Base-by-base conservation (phyloP, 306 rosid species). In the Parietaria judaica region DNA sequence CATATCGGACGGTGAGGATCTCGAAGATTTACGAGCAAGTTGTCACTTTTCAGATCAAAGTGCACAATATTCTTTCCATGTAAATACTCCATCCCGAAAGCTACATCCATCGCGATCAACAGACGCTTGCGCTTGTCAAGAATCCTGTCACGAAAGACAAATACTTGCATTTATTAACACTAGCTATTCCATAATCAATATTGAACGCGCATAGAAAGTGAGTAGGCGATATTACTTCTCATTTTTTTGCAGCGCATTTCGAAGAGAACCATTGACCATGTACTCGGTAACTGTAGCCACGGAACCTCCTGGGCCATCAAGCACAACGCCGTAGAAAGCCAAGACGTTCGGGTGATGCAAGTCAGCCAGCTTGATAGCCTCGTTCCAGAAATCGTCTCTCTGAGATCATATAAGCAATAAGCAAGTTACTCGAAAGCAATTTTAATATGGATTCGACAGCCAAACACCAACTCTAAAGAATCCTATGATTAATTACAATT, bases 321-420 rank as follows among this genome's bases (percentile, higher is more conserved):
- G 95, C 63, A 87, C 95, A 63, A 91, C 77, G 57, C 97, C 96
- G 51, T 91, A 91, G 76, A 91, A 91, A 71, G 97, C 96, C 59
- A 91, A 84, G 56, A 91, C 96, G 70, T 91, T 91, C 60, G 97
- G 96, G 77, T 91, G 97, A 72, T 91, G 97, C 79, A 91, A 71
- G 71, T 91, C 96, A 60, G 96, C 92, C 14, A 91, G 92, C 77
- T 91, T 87, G 57, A 87, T 85, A 74, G 97, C 97, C 77, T 91
- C 97, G 75, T 91, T 87, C 97, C 96, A 91, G 80, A 91, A 91
- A 67, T 91, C 97, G 38, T 83, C 70, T 77, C 89, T 87, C 96
- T 91, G 85, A 74, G 41, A 74, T 8, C 64, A 14, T 34, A 23
- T 11, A 64, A 35, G 13, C 15, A 49, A 38, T 54, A 31, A 58